Base-by-base conservation (phyloP, 2,329 filamentous ascomycete genomes). In the Zasmidium cellare region DNA sequence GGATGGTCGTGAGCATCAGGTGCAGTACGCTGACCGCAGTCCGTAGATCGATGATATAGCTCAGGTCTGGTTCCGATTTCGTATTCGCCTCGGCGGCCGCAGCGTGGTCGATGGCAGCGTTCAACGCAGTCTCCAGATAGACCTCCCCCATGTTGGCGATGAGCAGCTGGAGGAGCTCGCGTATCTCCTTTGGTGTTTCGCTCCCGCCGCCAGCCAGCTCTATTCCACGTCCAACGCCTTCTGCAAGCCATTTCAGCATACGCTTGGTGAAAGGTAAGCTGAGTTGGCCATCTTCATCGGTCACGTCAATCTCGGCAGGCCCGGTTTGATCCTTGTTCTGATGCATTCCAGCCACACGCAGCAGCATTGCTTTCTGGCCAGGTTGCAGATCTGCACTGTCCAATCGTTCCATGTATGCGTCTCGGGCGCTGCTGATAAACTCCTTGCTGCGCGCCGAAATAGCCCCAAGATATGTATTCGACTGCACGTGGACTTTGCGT, bases 231-330 rank as follows among this genome's bases (percentile, higher is more conserved):
- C 94, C 90, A 22, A 99, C 93, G 61, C 91, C 92, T 78, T 99
- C 94, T 2, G 94, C 94, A 44, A 99, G 80, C 94, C 94, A 99
- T 72, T 91, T 96, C 59, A 99, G 83, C 92, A 99, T 99, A 57
- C 94, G 85, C 77, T 97, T 97, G n/a, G 92, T 91, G 72, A 90
- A 92, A n/a, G 86, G 81, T 3, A 96, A 80, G 65, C 87, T 93
- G 23, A 97, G 79, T 56, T 86, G 82, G 31, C 94, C 94, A 69
- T 99, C 93, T 70, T 93, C 87, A 59, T 97, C 94, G 0, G 88
- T 87, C 28, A 97, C 89, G 53, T 96, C 92, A 65, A 89, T 88
- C 56, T 86, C 86, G 22, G 73, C 70, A 1, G 60, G 38, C 3
- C 57, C 53, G 14, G 64, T 52, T 3, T 68, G 59, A 47, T 84